Evolutionary conservation across 139 green algal genomes (phyloP).

Genomic region (Desmodesmus armatus): DNA sequence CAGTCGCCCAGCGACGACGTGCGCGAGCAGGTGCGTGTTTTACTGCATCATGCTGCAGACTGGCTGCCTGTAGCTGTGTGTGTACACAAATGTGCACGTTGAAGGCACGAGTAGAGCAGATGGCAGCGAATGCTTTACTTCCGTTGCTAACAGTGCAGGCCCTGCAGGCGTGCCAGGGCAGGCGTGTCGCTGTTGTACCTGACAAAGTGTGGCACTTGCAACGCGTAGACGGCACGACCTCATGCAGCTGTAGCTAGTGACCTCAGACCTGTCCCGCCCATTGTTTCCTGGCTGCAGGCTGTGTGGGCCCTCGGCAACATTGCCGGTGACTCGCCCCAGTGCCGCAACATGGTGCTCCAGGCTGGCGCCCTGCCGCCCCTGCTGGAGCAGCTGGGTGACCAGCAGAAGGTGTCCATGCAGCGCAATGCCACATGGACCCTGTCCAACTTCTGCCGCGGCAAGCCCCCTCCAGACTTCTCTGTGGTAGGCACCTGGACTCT

Average conservation of each 20-base stretch:
- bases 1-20: constrained; percentile 94
- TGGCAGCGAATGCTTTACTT: no score
- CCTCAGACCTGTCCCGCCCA: background rate
- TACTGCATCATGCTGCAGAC: background rate
- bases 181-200: no score
- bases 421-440: constrained; percentile 99
- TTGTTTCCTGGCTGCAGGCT: constrained; percentile 72
- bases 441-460: constrained; percentile 99
- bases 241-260: background rate
- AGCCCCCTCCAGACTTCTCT: constrained; percentile 88
- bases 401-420: constrained; percentile 97
- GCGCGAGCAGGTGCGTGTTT: constrained; percentile 86
- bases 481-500: constrained; percentile 75
- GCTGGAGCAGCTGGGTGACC: constrained; percentile 92
- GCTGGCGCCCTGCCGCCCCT: constrained; percentile 90
- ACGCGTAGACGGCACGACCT: background rate
- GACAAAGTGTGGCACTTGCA: no score
- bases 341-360: constrained; percentile 94
- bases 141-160: no score
- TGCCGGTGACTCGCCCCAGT: constrained; percentile 92
- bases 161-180: no score
- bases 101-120: no score
- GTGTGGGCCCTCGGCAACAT: constrained; percentile 99
- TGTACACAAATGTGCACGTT: background rate
- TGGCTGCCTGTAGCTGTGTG: background rate